Evolutionary conservation across 1,284 basidiomycete genomes (phyloP).

Genomic region (Boletellus sp.): DNA sequence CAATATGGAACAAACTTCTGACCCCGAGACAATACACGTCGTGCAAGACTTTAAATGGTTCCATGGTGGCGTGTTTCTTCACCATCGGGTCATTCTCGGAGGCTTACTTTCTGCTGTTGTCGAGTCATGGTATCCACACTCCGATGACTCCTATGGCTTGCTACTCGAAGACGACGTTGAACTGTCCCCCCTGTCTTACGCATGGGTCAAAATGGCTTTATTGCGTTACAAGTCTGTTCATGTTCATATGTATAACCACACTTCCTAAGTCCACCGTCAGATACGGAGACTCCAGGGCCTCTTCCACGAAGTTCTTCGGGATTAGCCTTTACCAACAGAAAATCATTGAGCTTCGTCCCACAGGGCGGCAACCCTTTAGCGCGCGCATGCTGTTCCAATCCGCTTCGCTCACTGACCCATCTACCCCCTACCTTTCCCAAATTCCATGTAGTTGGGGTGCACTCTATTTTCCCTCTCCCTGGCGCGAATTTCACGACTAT

Average conservation of each 20-base stretch:
- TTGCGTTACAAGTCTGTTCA: slow-evolving; percentile 63
- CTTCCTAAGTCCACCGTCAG: slow-evolving; percentile 35
- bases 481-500: slow-evolving; percentile 80
- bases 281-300: slow-evolving; percentile 46
- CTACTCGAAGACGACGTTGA: slow-evolving; percentile 83
- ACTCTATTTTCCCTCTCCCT: slow-evolving; percentile 81
- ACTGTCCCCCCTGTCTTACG: slow-evolving; percentile 77
- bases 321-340: slow-evolving; percentile 84
- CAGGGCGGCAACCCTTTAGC: slow-evolving; percentile 67
- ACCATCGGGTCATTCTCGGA: slow-evolving; percentile 70
- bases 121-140: slow-evolving; percentile 80
- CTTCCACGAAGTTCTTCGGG: slow-evolving; percentile 57
- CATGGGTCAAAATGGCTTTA: slow-evolving; percentile 75
- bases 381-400: slow-evolving; percentile 54
- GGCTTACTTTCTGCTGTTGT: slow-evolving; percentile 78
- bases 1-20: slow-evolving; percentile 73
- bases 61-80: slow-evolving; percentile 54
- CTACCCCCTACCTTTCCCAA: slow-evolving; percentile 76
- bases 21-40: slow-evolving; percentile 53
- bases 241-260: background rate
- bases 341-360: slow-evolving; percentile 65
- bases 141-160: slow-evolving; percentile 71
- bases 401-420: slow-evolving; percentile 38
- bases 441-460: slow-evolving; percentile 90
- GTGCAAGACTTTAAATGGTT: slow-evolving; percentile 55